Conservation (phyloP, 805 yeast genomes). For the Lipomyces anomalus region DNA sequence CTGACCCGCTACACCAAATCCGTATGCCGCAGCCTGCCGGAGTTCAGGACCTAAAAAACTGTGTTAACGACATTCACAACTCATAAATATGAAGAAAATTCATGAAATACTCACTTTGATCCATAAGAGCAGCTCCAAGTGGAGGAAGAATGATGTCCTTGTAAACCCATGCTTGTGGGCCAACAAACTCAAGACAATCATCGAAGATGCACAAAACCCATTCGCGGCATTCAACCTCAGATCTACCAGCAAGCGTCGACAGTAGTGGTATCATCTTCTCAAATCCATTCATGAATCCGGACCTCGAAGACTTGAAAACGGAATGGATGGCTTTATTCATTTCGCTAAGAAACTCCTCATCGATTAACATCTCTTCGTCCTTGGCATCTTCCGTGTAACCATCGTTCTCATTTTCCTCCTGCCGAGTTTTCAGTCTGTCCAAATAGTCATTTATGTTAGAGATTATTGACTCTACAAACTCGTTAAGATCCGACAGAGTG, state of each 20-base stretch:
- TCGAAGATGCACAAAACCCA: conserved; percentile 77
- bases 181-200: conserved; percentile 75
- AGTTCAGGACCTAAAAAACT: conserved; percentile 41
- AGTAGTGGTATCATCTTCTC: conserved; percentile 59
- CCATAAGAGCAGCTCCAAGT: conserved; percentile 55
- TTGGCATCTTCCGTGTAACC: conserved; percentile 81
- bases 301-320: conserved; percentile 58
- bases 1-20: conserved; percentile 82
- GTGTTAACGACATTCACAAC: conserved; percentile 29
- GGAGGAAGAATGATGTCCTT: conserved; percentile 59
- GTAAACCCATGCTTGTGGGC: conserved; percentile 58
- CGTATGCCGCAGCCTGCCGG: conserved; percentile 81
- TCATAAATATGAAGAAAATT: not conserved
- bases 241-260: conserved; percentile 56
- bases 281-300: conserved; percentile 58
- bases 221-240: conserved; percentile 59
- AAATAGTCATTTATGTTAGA: conserved; percentile 60
- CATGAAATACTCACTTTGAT: conserved; percentile 22
- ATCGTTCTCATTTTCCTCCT: conserved; percentile 55
- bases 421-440: conserved; percentile 61
- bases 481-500: conserved; percentile 47
- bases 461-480: conserved; percentile 55
- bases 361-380: conserved; percentile 77
- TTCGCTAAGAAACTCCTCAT: conserved; percentile 85
- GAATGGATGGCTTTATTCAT: conserved; percentile 68